Percentiles rank a stretch among this genome's conserved stretches.
phyloP scores from a whole-genome alignment of 257 asterid genomes.

The Misopates orontium region DNA sequence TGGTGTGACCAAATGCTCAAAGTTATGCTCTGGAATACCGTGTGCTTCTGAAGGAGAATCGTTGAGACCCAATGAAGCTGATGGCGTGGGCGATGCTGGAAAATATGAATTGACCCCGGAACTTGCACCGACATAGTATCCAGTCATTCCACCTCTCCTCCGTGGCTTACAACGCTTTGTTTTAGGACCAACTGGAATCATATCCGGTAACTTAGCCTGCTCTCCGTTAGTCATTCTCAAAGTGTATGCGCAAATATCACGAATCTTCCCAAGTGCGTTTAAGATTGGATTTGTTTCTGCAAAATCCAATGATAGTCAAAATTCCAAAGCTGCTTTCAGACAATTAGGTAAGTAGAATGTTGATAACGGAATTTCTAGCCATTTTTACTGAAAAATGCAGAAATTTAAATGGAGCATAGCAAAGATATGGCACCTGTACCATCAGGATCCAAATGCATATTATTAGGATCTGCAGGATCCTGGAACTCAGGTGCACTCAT shows the following conservation, averaged over 20 bases:
- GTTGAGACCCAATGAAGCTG: constrained; percentile 40
- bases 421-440: constrained; percentile 35
- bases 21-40: constrained; percentile 40
- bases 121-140: constrained; percentile 31
- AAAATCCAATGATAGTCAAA: constrained; percentile 19
- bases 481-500: constrained; percentile 38
- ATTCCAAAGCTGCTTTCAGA: constrained; percentile 5
- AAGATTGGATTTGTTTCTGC: constrained; percentile 44
- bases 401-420: neutral
- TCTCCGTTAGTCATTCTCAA: constrained; percentile 41
- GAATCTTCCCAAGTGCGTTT: constrained; percentile 58
- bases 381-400: constrained; percentile 1
- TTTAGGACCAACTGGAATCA: constrained; percentile 44
- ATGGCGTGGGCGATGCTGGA: constrained; percentile 48
- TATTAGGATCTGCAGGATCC: constrained; percentile 39
- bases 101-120: constrained; percentile 33
- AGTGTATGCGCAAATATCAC: constrained; percentile 48
- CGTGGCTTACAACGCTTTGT: constrained; percentile 56
- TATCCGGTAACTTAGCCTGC: constrained; percentile 34
- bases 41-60: constrained; percentile 41
- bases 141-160: constrained; percentile 52
- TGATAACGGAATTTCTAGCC: constrained; percentile 2
- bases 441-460: constrained; percentile 46
- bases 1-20: constrained; percentile 42
- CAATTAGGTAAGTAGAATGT: constrained; percentile 12